These are phyloP conservation scores for Rubus parviflorus DNA, from an alignment of 306 rosid species.

Conservation along the genomic window DNA sequence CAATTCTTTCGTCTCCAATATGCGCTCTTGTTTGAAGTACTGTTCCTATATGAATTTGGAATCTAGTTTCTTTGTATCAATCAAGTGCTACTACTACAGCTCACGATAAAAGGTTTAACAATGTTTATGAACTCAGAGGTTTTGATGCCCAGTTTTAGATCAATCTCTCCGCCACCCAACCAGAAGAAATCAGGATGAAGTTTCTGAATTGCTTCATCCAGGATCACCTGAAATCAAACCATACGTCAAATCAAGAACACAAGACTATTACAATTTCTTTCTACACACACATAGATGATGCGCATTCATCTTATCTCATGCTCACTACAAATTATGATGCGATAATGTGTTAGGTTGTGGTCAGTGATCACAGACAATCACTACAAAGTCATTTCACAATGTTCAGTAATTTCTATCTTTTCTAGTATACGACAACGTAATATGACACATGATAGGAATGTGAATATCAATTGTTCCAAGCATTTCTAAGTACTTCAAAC, in stretches of 20 bases:
- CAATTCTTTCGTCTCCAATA: neutral
- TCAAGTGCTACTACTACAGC: conserved; percentile 60
- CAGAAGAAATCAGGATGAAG: conserved; percentile 89
- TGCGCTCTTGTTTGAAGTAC: neutral
- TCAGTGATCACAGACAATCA: neutral
- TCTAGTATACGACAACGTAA: neutral
- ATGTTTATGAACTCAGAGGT: conserved; percentile 66
- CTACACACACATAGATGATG: neutral
- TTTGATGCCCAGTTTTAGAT: conserved; percentile 54
- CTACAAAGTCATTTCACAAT: neutral
- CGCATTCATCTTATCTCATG: neutral
- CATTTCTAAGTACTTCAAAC: neutral
- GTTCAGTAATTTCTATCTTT: conserved; percentile 2
- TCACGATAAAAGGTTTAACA: conserved; percentile 68
- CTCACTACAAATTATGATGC: neutral
- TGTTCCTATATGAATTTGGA: neutral
- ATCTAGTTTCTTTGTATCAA: conserved; percentile 12
- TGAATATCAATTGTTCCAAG: neutral
- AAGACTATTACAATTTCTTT: neutral
- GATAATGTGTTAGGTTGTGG: neutral
- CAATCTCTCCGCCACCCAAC: conserved; percentile 86
- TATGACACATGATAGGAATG: neutral
- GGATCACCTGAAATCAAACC: conserved; percentile 69
- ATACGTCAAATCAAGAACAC: conserved; percentile 16
- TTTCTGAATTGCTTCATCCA: conserved; percentile 79